Evolutionary conservation across 352 stramenopile species (phyloP), one percentile per base, ranked within the genome.

Genomic region (Pythium apleroticum): DNA sequence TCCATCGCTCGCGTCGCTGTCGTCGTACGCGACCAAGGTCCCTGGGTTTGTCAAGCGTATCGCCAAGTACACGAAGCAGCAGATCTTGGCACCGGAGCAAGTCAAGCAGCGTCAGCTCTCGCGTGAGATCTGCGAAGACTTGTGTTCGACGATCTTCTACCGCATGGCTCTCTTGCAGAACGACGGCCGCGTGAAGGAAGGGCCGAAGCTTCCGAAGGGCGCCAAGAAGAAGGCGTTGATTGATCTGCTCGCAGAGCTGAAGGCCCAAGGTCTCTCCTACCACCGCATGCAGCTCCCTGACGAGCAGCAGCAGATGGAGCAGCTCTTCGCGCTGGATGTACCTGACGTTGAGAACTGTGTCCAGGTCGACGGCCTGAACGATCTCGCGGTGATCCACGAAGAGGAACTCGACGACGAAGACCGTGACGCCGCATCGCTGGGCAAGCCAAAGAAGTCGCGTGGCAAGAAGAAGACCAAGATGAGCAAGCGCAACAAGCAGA

Each of bases 141-240:
- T 99, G 8, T 97, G 87, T 65, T 85, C 96, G 61, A 86, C 91
- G 27, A 97, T 99, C 57, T 98, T 99, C 69, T 94, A 95, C 41
- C 88, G 97, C n/a, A 98, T 99, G 71, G 74, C 91, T 19, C 64
- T 74, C 14, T 72, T 98, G 17, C 73, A 78, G 37, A 65, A 76
- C 41, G 69, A 79, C 22, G 59, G 77, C 30, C 90, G 87, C 39
- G 72, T 88, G 0, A 86, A 93, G 60, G 81, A 96, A 54, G 68
- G 72, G 17, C 76, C 75, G 25, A 97, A 95, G 31, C 70, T 91
- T 19, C 94, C 94, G 0, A 98, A 98, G 76, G 92, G 90, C 50
- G 94, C 98, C 25, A 99, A 99, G 76, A 97, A 99, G 80, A 91
- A 98, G 61, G 97, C 97, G 17, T 73, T 99, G 6, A 87, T 98